phyloP scores from a whole-genome alignment of 2,329 filamentous ascomycete species.

The Epichloe coenophiala region DNA sequence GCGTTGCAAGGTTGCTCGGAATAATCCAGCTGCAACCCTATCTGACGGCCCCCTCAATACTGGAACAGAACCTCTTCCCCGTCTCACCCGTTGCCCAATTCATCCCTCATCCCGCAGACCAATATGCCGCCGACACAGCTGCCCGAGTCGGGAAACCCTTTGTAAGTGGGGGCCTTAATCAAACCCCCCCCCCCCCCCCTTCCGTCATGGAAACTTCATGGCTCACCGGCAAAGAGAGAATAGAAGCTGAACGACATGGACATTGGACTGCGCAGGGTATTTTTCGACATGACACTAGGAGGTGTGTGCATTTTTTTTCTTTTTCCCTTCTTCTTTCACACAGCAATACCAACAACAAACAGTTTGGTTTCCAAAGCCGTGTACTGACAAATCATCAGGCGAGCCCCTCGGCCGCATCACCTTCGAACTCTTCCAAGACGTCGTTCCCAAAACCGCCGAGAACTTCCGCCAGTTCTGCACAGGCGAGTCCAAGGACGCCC shows the following conservation, averaged over 20 bases:
- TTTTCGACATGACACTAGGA: conserved; percentile 70
- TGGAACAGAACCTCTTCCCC: background rate
- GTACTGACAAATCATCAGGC: conserved; percentile 32
- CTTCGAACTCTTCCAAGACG: conserved; percentile 79
- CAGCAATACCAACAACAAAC: too few species aligned
- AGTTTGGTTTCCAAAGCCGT: too few species aligned
- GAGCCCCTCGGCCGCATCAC: conserved; percentile 77
- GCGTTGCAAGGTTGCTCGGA: too few species aligned
- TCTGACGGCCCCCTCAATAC: too few species aligned
- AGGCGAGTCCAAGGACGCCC: conserved; percentile 70
- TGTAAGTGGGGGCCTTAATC: conserved; percentile 22
- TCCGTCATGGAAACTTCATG: background rate
- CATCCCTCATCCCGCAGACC: background rate
- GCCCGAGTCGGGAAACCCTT: conserved; percentile 32
- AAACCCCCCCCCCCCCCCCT: too few species aligned
- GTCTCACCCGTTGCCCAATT: background rate
- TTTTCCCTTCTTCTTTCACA: too few species aligned
- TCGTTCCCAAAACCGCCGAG: conserved; percentile 78
- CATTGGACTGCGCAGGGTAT: conserved; percentile 33
- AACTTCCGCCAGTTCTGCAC: conserved; percentile 98
- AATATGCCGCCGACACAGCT: conserved; percentile 32
- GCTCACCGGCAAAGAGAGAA: background rate
- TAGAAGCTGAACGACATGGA: background rate
- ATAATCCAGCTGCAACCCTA: too few species aligned
- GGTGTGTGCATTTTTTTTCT: conserved; percentile 33